A percentile compares a stretch with the other conserved stretches of the same genome.
These are phyloP conservation scores for Aschersonia sp. DNA, from an alignment of 2,329 filamentous ascomycete species.

Conservation along the genomic window DNA sequence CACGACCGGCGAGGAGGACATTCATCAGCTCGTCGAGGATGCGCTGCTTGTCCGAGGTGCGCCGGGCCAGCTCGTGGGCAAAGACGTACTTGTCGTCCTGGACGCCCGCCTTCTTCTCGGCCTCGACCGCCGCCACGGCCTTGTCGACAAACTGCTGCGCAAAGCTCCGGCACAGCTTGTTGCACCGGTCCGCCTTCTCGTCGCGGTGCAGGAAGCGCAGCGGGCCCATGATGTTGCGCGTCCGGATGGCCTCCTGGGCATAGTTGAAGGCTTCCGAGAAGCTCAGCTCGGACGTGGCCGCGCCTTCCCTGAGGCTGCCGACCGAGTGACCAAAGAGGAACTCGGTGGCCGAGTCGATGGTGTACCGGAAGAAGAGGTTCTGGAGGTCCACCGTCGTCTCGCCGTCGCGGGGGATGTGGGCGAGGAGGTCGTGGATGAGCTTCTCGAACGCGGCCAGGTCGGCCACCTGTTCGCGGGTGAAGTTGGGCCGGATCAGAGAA, in stretches of 20 bases:
- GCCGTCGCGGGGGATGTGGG: constrained; percentile 17
- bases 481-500: constrained; percentile 24
- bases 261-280: constrained; percentile 11
- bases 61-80: constrained; percentile 15
- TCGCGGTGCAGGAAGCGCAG: constrained; percentile 40
- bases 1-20: constrained; percentile 34
- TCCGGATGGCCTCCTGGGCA: constrained; percentile 5
- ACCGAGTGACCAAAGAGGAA: constrained; percentile 48
- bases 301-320: constrained; percentile 20
- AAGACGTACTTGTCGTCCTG: constrained; percentile 14
- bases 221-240: constrained; percentile 28
- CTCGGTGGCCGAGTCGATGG: constrained; percentile 31
- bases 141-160: constrained; percentile 41
- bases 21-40: constrained; percentile 19
- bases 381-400: constrained; percentile 25
- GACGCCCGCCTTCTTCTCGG: constrained; percentile 30
- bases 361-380: constrained; percentile 31
- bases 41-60: constrained; percentile 14
- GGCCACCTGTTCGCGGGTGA: constrained; percentile 25
- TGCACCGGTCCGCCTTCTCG: constrained; percentile 48
- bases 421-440: constrained; percentile 11
- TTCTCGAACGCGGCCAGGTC: constrained; percentile 22
- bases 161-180: constrained; percentile 18
- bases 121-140: constrained; percentile 30
- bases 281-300: constrained; percentile 5